Conservation (phyloP, 768 basidiomycete genomes). For the Thelephora aurantiotincta region DNA sequence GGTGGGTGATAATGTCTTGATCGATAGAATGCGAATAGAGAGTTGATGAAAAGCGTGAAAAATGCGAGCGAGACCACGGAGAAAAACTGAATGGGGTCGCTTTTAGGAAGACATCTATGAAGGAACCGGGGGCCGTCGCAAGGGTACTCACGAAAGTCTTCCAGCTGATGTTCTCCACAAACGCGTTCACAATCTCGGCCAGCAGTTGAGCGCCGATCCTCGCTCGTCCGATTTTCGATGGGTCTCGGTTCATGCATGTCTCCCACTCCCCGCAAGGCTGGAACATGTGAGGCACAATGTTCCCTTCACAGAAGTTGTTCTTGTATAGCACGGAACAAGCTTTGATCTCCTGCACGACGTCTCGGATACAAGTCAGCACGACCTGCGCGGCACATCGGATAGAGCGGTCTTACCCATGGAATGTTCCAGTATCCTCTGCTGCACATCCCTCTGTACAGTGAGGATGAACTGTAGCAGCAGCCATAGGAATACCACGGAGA, state of each 20-base stretch:
- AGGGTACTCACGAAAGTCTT: constrained; percentile 67
- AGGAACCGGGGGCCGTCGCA: constrained; percentile 2
- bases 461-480: constrained; percentile 76
- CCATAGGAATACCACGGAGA: constrained; percentile 75
- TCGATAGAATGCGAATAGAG: constrained; percentile 67
- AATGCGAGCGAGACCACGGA: constrained; percentile 64
- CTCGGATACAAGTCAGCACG: constrained; percentile 22
- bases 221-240: constrained; percentile 76
- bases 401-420: constrained; percentile 57
- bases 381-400: constrained; percentile 9
- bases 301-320: constrained; percentile 66
- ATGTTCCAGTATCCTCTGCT: constrained; percentile 75
- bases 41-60: constrained; percentile 68
- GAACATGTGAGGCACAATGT: constrained; percentile 77
- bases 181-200: constrained; percentile 91
- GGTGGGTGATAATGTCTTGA: constrained; percentile 33
- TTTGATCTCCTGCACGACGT: constrained; percentile 86
- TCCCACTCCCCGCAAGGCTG: constrained; percentile 85
- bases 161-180: constrained; percentile 96
- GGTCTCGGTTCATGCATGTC: constrained; percentile 90
- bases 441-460: constrained; percentile 83
- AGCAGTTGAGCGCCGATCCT: constrained; percentile 88
- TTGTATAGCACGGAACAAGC: constrained; percentile 72
- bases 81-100: constrained; percentile 36
- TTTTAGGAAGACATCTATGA: constrained; percentile 5